These are phyloP conservation scores for Polytolypa hystricis DNA, from an alignment of 2,329 filamentous ascomycete genomes.

Conservation along the genomic window DNA sequence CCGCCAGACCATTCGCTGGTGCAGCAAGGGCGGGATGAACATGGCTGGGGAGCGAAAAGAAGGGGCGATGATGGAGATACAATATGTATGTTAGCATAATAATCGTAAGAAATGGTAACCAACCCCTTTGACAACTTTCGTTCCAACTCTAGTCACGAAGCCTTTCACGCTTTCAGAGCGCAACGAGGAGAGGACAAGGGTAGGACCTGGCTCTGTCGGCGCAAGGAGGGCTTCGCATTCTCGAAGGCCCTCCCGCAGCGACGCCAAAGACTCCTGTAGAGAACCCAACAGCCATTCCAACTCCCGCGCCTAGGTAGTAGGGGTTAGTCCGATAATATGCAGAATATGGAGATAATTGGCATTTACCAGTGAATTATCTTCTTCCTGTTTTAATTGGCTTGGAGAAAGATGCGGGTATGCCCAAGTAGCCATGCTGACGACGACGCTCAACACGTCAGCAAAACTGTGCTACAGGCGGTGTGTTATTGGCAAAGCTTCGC, in stretches of 20 bases:
- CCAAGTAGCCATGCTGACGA: slow-evolving; percentile 45
- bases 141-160: slow-evolving; percentile 78
- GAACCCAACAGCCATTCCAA: slow-evolving; percentile 53
- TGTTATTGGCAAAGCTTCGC: too few species aligned
- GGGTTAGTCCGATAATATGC: not conserved
- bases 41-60: not conserved
- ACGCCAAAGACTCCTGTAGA: slow-evolving; percentile 49
- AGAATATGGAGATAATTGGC: not conserved
- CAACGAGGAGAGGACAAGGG: slow-evolving; percentile 76
- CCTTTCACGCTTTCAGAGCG: slow-evolving; percentile 87
- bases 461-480: too few species aligned
- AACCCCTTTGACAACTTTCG: slow-evolving; percentile 84
- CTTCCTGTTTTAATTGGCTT: slow-evolving; percentile 40
- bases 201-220: slow-evolving; percentile 74
- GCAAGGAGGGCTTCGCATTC: slow-evolving; percentile 82
- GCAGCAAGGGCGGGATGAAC: too few species aligned
- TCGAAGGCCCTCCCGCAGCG: slow-evolving; percentile 61
- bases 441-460: too few species aligned
- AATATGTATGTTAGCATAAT: not conserved
- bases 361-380: slow-evolving; percentile 42
- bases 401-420: slow-evolving; percentile 48
- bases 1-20: too few species aligned
- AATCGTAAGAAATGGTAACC: slow-evolving; percentile 23
- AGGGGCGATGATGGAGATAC: not conserved
- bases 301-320: slow-evolving; percentile 40